Base-by-base conservation (phyloP, 805 yeast species). In the Priceomyces medius region DNA sequence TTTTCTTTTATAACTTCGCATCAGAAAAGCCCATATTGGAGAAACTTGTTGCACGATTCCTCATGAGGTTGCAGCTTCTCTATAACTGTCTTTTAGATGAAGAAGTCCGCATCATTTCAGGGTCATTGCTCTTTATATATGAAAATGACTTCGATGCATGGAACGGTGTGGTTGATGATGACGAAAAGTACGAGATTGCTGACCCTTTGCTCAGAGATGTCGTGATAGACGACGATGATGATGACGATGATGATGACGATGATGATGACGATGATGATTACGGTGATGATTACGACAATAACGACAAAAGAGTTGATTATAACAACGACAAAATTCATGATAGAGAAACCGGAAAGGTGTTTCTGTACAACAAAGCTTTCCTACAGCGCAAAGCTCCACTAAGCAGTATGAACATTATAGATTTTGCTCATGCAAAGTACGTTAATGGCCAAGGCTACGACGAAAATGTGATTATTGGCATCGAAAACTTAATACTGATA, bases 361-460 rank as follows among this genome's bases (percentile, higher is more conserved):
- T n/a, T n/a, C n/a, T n/a, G n/a, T n/a, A n/a, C n/a, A n/a, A n/a
- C n/a, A n/a, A n/a, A n/a, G n/a, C n/a, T n/a, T n/a, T n/a, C n/a
- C n/a, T n/a, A n/a, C 14, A 28, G 20, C 18, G 21, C 18, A 28
- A 21, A 56, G 54, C 35, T 1, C 68, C 74, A 0, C 57, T 87
- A 37, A 83, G 90, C 45, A 64, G 77, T 4, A 64, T 88, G 39
- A 74, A 80, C 28, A 53, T 90, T 37, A 88, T 93, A 5, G 99
- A 93, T 61, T 89, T 93, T 68, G 97, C 97, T 1, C 98, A 93
- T 58, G 78, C 97, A 0, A 76, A 67, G 46, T 64, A 76, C 44
- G 71, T 75, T 0, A 80, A 81, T 0, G 86, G 84, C 0, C 43
- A 73, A 43, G 88, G 89, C 0, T 76, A 76, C 14, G 97, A 89